A percentile compares a stretch with the other conserved stretches of the same genome.
These are phyloP conservation scores for Vitis rupestris DNA, from an alignment of 164 flowering plant genomes.

Conservation along the genomic window DNA sequence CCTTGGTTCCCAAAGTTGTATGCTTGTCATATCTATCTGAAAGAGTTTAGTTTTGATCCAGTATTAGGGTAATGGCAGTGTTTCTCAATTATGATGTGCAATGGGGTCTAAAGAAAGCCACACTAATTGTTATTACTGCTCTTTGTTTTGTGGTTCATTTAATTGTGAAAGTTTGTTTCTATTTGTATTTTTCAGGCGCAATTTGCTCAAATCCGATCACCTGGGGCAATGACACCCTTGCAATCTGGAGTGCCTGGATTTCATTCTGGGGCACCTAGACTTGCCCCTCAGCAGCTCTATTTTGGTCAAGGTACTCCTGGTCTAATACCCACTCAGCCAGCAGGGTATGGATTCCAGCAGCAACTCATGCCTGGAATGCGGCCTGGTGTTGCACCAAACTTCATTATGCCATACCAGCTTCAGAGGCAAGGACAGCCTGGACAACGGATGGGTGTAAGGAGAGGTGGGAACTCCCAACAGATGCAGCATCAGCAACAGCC, in stretches of 20 bases:
- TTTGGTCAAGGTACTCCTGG: slow-evolving; percentile 69
- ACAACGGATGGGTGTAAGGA: slow-evolving; percentile 51
- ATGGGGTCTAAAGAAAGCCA: too few species aligned
- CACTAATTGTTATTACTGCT: too few species aligned
- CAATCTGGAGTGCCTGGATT: slow-evolving; percentile 57
- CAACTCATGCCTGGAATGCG: slow-evolving; percentile 62
- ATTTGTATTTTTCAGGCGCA: slow-evolving; percentile 42
- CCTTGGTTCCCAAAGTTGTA: too few species aligned
- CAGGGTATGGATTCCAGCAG: slow-evolving; percentile 74
- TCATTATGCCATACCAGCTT: slow-evolving; percentile 57
- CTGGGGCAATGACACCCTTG: slow-evolving; percentile 49
- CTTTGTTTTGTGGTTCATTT: too few species aligned
- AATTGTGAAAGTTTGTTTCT: too few species aligned
- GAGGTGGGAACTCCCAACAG: slow-evolving; percentile 54
- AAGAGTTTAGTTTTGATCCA: too few species aligned
- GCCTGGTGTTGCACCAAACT: slow-evolving; percentile 67
- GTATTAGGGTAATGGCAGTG: too few species aligned
- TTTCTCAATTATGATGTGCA: too few species aligned
- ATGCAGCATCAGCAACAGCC: slow-evolving; percentile 37
- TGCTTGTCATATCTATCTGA: too few species aligned
- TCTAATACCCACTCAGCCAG: slow-evolving; percentile 53
- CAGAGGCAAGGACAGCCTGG: slow-evolving; percentile 70
- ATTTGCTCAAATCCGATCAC: slow-evolving; percentile 55
- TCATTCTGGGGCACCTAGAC: slow-evolving; percentile 55
- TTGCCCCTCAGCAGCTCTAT: slow-evolving; percentile 64